Conservation (phyloP, 805 yeast genomes). For the Candida andamanensis region DNA sequence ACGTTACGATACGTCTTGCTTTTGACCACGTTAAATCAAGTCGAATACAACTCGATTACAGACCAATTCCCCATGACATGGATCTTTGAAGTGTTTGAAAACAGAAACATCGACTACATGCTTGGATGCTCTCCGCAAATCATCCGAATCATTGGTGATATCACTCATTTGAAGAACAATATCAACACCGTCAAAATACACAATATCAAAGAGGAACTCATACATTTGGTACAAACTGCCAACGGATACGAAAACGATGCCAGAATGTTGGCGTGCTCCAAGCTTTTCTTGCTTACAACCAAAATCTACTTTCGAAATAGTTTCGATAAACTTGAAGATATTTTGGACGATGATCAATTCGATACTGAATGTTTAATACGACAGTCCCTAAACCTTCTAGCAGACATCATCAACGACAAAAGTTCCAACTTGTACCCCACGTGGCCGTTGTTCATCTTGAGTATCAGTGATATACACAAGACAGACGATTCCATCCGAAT, state of each 20-base stretch:
- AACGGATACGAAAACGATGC: neutral
- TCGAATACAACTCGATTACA: constrained; percentile 11
- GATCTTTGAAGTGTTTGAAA: constrained; percentile 17
- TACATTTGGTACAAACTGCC: constrained; percentile 6
- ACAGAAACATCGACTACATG: constrained; percentile 22
- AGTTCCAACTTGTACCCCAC: constrained; percentile 17
- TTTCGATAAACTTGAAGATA: neutral
- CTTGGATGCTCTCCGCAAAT: constrained; percentile 29
- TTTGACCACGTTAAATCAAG: constrained; percentile 17
- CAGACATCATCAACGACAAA: neutral
- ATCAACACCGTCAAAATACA: constrained; percentile 9
- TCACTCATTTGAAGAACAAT: constrained; percentile 13
- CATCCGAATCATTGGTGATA: constrained; percentile 16
- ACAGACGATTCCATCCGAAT: constrained; percentile 13
- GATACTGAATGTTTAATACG: neutral
- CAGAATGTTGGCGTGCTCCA: constrained; percentile 11
- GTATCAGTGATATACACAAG: constrained; percentile 11
- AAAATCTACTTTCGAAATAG: constrained; percentile 9
- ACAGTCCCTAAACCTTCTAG: neutral
- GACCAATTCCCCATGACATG: constrained; percentile 18
- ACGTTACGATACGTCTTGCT: constrained; percentile 22
- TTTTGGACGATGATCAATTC: neutral
- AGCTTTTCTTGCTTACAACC: constrained; percentile 14
- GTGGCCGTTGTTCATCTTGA: constrained; percentile 24
- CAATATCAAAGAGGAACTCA: constrained; percentile 5